phyloP scores from a whole-genome alignment of 352 stramenopile genomes.

The Globisporangium middletonii region DNA sequence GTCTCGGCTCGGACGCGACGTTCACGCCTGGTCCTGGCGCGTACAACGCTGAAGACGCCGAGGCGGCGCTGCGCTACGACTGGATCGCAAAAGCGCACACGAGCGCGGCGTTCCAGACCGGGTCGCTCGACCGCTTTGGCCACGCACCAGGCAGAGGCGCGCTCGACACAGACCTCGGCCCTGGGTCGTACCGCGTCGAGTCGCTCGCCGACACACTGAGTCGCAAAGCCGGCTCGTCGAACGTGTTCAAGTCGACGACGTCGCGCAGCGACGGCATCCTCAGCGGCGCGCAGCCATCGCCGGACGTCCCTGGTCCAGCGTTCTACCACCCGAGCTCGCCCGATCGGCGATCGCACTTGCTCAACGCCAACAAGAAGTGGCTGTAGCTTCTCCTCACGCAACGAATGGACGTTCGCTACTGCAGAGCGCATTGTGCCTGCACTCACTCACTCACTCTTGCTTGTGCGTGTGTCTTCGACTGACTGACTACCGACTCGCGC shows the following conservation, averaged over 20 bases:
- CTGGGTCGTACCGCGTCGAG: constrained; percentile 44
- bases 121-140: constrained; percentile 53
- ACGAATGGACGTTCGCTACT: too few species aligned
- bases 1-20: constrained; percentile 29
- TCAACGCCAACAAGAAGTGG: constrained; percentile 82
- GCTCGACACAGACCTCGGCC: constrained; percentile 46
- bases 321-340: constrained; percentile 58
- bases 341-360: constrained; percentile 55
- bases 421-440: too few species aligned
- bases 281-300: neutral
- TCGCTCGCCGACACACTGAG: constrained; percentile 13
- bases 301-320: constrained; percentile 38
- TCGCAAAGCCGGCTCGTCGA: constrained; percentile 16
- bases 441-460: neutral
- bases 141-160: constrained; percentile 25
- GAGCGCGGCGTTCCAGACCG: constrained; percentile 56
- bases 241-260: constrained; percentile 24
- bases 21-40: constrained; percentile 47
- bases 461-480: neutral
- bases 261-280: constrained; percentile 19
- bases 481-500: neutral
- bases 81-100: constrained; percentile 50
- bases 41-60: constrained; percentile 63
- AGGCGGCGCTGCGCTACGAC: constrained; percentile 59
- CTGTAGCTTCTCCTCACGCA: constrained; percentile 21